These are phyloP conservation scores for Corynascus novoguineensis DNA, from an alignment of 495 filamentous ascomycete species.

Conservation along the genomic window DNA sequence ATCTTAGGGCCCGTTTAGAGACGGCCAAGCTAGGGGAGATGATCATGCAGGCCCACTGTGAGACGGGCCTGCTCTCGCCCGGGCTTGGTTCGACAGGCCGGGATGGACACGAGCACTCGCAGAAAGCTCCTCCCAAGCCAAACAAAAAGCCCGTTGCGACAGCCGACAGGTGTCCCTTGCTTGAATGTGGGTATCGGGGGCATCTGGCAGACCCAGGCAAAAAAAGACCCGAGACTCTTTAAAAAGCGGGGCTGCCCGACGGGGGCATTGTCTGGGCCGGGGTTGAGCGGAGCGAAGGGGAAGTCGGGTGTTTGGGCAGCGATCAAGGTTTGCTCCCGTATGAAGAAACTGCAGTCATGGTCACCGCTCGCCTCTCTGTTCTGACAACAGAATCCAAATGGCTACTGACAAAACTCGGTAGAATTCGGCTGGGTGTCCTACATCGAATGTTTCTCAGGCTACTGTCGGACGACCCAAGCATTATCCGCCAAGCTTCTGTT, in stretches of 20 bases:
- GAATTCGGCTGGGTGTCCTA: neutral
- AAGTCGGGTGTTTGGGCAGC: neutral
- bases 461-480: constrained; percentile 27
- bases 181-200: neutral
- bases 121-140: constrained; percentile 2
- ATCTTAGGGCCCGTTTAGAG: constrained; percentile 22
- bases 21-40: constrained; percentile 23
- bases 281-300: neutral
- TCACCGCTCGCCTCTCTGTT: no score
- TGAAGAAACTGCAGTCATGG: no score
- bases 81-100: constrained; percentile 26
- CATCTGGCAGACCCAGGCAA: neutral
- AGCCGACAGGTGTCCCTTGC: constrained; percentile 8
- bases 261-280: neutral
- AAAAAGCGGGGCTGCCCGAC: constrained; percentile 9
- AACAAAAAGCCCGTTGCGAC: constrained; percentile 9
- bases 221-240: constrained; percentile 13
- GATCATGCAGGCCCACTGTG: constrained; percentile 32
- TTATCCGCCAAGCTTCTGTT: neutral
- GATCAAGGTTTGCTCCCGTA: neutral
- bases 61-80: constrained; percentile 22
- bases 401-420: neutral
- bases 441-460: constrained; percentile 28
- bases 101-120: constrained; percentile 18
- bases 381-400: neutral